A percentile compares a stretch with the other conserved stretches of the same genome.
Conservation (phyloP, 257 asterid species). For the Craterostigma plantagineum region DNA sequence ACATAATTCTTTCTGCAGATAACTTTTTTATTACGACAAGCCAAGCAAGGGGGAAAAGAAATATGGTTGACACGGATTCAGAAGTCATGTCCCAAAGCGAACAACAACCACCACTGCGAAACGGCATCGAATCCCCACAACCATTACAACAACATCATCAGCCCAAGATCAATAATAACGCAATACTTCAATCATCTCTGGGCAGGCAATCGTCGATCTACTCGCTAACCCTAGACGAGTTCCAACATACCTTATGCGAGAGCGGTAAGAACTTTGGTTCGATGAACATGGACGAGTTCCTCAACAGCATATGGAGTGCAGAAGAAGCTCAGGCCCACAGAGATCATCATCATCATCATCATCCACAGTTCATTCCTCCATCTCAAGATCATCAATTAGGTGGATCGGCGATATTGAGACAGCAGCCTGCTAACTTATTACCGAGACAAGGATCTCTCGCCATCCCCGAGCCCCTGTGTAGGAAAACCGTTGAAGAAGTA, state of each 20-base stretch:
- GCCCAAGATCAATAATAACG: no score
- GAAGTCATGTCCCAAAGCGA: no score
- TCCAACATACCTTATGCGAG: constrained; percentile 45
- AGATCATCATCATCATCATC: not conserved
- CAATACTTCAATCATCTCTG: constrained; percentile 7
- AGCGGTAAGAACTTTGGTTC: constrained; percentile 71
- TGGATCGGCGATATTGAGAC: constrained; percentile 11
- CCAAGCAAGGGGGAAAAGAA: no score
- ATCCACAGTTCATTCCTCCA: constrained; percentile 9
- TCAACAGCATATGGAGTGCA: constrained; percentile 79
- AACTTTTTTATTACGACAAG: no score
- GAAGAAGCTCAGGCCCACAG: constrained; percentile 58
- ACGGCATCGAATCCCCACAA: no score
- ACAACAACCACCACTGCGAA: no score
- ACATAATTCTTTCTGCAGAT: no score
- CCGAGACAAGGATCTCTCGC: constrained; percentile 48
- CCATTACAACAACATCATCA: no score
- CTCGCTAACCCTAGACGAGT: constrained; percentile 72
- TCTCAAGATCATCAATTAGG: not conserved
- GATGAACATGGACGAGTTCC: constrained; percentile 90
- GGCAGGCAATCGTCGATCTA: constrained; percentile 59
- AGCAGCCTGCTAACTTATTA: constrained; percentile 36
- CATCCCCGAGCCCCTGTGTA: constrained; percentile 37
- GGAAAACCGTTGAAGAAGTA: constrained; percentile 70
- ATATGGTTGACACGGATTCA: no score